Conservation (phyloP, 345 rosid genomes). For the Eutrema yunnanense region DNA sequence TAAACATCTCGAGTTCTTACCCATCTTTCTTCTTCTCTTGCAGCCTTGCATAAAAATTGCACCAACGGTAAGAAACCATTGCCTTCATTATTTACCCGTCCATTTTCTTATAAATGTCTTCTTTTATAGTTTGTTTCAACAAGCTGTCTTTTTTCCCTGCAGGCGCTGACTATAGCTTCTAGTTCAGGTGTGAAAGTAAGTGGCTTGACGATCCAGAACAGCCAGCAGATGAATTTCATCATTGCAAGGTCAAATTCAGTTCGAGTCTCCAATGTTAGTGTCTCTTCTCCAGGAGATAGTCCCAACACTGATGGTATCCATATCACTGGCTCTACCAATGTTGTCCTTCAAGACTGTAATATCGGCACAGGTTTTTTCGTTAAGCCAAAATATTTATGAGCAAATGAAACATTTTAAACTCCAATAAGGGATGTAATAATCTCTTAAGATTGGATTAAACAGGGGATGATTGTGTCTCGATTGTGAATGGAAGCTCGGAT, state of each 20-base stretch:
- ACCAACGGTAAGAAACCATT: constrained; percentile 63
- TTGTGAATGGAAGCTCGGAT: constrained; percentile 76
- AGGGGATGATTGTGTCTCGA: constrained; percentile 98
- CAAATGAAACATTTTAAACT: not conserved
- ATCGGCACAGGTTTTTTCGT: constrained; percentile 72
- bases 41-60: constrained; percentile 88
- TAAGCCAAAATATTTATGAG: not conserved
- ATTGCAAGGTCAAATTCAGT: constrained; percentile 68
- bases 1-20: constrained; percentile 11
- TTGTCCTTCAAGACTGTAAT: constrained; percentile 80
- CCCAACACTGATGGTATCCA: constrained; percentile 99
- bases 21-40: constrained; percentile 19
- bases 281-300: constrained; percentile 93
- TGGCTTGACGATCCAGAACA: constrained; percentile 87
- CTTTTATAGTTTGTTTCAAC: constrained; percentile 16
- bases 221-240: constrained; percentile 95
- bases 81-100: not conserved
- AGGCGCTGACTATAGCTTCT: constrained; percentile 94
- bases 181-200: constrained; percentile 72
- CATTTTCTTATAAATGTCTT: not conserved
- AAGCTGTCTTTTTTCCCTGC: constrained; percentile 21
- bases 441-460: constrained; percentile 21
- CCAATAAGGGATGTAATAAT: not conserved
- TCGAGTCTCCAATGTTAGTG: constrained; percentile 53
- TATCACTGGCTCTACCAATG: constrained; percentile 76